phyloP scores from a whole-genome alignment of 164 flowering plant species.

The Tinospora cordifolia region DNA sequence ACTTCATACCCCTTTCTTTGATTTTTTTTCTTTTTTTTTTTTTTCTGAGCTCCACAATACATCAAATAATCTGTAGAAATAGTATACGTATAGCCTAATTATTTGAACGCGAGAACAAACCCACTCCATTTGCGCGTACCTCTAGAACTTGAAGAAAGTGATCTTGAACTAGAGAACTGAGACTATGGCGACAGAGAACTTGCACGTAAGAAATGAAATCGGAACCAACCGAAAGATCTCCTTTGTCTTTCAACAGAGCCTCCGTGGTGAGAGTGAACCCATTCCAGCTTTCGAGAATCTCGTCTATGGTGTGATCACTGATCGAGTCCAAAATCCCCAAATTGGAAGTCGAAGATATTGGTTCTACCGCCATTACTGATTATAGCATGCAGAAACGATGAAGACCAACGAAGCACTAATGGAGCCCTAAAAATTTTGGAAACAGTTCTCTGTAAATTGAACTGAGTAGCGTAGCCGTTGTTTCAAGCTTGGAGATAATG shows the following conservation, averaged over 20 bases:
- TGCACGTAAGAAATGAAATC: slow-evolving; percentile 46
- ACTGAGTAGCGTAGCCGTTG: no score
- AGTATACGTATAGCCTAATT: neutral
- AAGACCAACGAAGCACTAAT: neutral
- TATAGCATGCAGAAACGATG: neutral
- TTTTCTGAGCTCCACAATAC: neutral
- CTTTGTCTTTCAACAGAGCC: slow-evolving; percentile 38
- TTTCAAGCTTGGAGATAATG: no score
- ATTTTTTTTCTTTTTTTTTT: no score
- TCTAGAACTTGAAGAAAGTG: slow-evolving; percentile 60
- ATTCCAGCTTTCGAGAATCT: slow-evolving; percentile 56
- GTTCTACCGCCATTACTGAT: slow-evolving; percentile 18
- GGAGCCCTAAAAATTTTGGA: neutral
- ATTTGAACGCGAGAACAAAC: neutral
- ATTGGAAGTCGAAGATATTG: slow-evolving; percentile 26
- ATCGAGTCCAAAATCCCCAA: slow-evolving; percentile 45
- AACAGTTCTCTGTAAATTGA: neutral
- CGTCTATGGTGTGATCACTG: slow-evolving; percentile 34
- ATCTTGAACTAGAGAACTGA: slow-evolving; percentile 51
- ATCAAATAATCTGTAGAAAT: neutral
- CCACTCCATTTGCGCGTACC: slow-evolving; percentile 26
- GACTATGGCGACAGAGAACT: slow-evolving; percentile 50
- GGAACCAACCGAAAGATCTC: slow-evolving; percentile 31
- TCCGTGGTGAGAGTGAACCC: slow-evolving; percentile 46
- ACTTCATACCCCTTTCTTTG: neutral